Evolutionary conservation across 495 filamentous ascomycete species (phyloP).

Genomic region (Friedmanniomyces simplex): DNA sequence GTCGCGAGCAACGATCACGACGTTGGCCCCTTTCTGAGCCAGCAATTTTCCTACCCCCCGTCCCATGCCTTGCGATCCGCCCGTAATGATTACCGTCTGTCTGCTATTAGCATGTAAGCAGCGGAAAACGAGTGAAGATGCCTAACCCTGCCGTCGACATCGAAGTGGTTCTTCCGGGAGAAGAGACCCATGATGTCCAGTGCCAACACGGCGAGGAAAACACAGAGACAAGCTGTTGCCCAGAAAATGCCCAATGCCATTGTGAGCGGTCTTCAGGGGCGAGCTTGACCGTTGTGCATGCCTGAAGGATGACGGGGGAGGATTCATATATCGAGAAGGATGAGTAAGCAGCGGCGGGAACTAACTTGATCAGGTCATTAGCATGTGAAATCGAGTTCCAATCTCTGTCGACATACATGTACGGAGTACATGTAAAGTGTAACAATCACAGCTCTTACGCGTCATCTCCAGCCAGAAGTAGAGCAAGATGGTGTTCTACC

Average conservation of each 20-base stretch:
- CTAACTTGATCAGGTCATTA: not conserved
- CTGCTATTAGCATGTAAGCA: not conserved
- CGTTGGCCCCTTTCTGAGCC: constrained; percentile 71
- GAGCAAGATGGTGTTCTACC: constrained; percentile 80
- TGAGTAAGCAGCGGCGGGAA: too few species aligned
- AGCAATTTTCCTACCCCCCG: constrained; percentile 59
- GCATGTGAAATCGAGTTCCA: not conserved
- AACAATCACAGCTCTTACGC: too few species aligned
- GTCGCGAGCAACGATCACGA: constrained; percentile 76
- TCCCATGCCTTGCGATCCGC: constrained; percentile 90
- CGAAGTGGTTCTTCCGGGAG: constrained; percentile 60
- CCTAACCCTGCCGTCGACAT: constrained; percentile 64
- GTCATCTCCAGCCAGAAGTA: too few species aligned
- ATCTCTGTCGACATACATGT: not conserved
- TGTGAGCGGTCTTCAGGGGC: not conserved
- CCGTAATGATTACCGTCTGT: constrained; percentile 79
- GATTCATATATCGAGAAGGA: too few species aligned
- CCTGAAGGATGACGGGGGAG: too few species aligned
- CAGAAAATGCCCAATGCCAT: constrained; percentile 30
- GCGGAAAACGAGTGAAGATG: not conserved
- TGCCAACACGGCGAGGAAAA: constrained; percentile 34
- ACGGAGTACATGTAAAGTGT: too few species aligned
- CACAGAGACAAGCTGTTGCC: constrained; percentile 36
- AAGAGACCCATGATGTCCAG: constrained; percentile 56
- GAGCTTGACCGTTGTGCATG: not conserved